These are phyloP conservation scores for Amoebophrya sp. DNA, from an alignment of 169 alveolate genomes.

Conservation along the genomic window DNA sequence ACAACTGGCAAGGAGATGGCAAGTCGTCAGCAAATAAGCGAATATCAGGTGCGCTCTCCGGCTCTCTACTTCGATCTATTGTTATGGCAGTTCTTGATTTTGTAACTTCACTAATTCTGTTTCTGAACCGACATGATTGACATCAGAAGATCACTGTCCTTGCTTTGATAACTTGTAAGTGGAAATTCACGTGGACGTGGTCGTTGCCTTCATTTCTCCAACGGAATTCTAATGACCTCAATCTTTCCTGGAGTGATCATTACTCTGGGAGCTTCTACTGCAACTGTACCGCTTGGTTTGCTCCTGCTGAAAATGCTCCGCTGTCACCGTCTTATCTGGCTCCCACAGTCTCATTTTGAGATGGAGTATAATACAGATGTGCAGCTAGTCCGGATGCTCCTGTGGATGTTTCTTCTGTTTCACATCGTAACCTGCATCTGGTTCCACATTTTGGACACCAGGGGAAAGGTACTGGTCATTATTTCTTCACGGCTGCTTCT, in stretches of 20 bases:
- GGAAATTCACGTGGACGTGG: too few species aligned
- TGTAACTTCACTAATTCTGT: too few species aligned
- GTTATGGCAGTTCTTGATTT: too few species aligned
- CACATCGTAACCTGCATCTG: not conserved
- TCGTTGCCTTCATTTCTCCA: too few species aligned
- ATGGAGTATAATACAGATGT: not conserved
- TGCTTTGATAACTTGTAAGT: too few species aligned
- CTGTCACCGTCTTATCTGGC: not conserved
- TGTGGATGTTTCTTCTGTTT: not conserved
- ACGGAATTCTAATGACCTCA: too few species aligned
- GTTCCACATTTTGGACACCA: not conserved
- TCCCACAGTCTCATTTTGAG: not conserved
- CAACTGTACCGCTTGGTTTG: too few species aligned
- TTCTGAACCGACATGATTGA: too few species aligned
- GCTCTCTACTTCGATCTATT: not conserved
- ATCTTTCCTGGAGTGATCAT: too few species aligned
- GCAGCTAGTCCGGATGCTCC: not conserved
- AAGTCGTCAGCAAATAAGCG: not conserved
- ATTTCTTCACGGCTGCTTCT: too few species aligned
- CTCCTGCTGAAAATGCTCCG: not conserved
- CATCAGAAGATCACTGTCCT: too few species aligned
- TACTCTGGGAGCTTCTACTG: too few species aligned
- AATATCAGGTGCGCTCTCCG: not conserved
- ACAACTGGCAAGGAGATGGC: not conserved
- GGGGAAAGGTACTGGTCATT: not conserved